phyloP scores from a whole-genome alignment of 805 yeast genomes.

The Pichia gijzeniarum region DNA sequence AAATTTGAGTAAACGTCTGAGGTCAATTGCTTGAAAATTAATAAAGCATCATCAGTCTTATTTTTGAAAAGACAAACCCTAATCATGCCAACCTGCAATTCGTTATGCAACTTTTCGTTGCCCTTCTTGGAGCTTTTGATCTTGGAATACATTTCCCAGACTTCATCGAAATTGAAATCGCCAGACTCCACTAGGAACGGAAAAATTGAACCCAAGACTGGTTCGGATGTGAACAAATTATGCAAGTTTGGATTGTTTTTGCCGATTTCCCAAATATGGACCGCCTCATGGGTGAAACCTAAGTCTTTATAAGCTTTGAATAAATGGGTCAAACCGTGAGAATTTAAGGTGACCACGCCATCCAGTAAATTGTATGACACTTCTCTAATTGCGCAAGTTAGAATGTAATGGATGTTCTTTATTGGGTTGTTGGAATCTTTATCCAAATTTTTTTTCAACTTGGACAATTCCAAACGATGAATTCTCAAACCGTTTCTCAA shows the following conservation, averaged over 20 bases:
- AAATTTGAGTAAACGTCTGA: slow-evolving; percentile 37
- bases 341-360: slow-evolving; percentile 37
- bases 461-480: slow-evolving; percentile 47
- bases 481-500: slow-evolving; percentile 51
- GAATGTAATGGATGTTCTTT: slow-evolving; percentile 44
- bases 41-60: slow-evolving; percentile 59
- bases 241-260: slow-evolving; percentile 38
- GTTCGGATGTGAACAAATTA: slow-evolving; percentile 49
- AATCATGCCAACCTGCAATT: slow-evolving; percentile 65
- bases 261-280: slow-evolving; percentile 64
- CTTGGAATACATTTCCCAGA: slow-evolving; percentile 47
- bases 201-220: slow-evolving; percentile 61
- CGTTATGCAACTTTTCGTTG: slow-evolving; percentile 32
- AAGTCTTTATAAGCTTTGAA: slow-evolving; percentile 56
- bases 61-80: slow-evolving; percentile 62
- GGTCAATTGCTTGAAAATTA: slow-evolving; percentile 54
- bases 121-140: slow-evolving; percentile 29
- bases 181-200: slow-evolving; percentile 61
- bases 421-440: slow-evolving; percentile 51
- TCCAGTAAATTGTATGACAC: slow-evolving; percentile 45
- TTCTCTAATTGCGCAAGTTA: slow-evolving; percentile 45
- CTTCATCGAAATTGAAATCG: slow-evolving; percentile 53
- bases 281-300: slow-evolving; percentile 55
- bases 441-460: slow-evolving; percentile 53
- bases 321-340: slow-evolving; percentile 51